Evolutionary conservation across 768 basidiomycete species (phyloP), one percentile per base, ranked within the genome.

Genomic region (Lentinula lateritia): DNA sequence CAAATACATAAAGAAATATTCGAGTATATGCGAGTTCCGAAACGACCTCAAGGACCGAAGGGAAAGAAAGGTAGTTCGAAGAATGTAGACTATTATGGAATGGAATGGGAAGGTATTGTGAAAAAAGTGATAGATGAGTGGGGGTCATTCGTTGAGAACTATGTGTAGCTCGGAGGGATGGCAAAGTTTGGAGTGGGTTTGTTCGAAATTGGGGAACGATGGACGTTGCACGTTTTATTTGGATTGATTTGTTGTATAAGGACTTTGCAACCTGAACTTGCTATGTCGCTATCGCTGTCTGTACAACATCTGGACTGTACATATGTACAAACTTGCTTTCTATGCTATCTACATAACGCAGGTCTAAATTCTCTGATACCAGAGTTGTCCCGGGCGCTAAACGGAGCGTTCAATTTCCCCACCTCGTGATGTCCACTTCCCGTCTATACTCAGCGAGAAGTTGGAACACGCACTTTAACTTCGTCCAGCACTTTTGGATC

Each of bases 1-100:
- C 74, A 66, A 8, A 66, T 80, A 32, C 92, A 94, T 70, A 85
- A 83, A 67, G 92, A 94, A 68, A 91, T 94, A 16, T 94, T 94
- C 69, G 75, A 87, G 42, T 91, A 94, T 67, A 73, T 73, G 46
- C 80, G 85, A 48, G 79, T 84, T 55, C 74, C 69, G 42, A 71
- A 68, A 8, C 89, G 89, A 0, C 70, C 61, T 12, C 45, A 56
- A 16, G 55, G 55, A 32, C 18, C n/a, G 20, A 56, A 42, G 55
- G 53, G 53, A 18, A 41, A 20, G 38, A 20, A 39, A 41, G 20
- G 35, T 5, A 41, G 13, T 13, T 16, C 41, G 41, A 56, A 56
- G 55, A 56, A 45, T 32, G 55, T 56, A 16, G 55, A 56, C 16
- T 81, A 85, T 66, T 78, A 81, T 62, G 86, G 84, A 6, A 83